phyloP scores from a whole-genome alignment of 768 basidiomycete genomes.

The Suillus ampliporus region DNA sequence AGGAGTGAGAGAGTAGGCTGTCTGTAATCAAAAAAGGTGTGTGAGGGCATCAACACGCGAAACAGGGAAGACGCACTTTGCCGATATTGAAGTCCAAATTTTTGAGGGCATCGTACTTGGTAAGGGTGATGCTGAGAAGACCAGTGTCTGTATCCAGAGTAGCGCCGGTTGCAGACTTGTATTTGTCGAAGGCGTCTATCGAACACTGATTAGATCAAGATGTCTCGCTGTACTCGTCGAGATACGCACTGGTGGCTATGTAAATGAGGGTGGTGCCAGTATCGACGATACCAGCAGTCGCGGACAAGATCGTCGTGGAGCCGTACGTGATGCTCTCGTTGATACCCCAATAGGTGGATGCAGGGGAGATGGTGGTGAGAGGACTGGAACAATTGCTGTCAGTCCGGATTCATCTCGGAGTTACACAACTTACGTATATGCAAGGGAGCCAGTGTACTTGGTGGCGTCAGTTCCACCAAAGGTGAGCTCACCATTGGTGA shows the following conservation, averaged over 20 bases:
- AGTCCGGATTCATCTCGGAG: background rate
- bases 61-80: background rate
- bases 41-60: background rate
- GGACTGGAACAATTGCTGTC: slow-evolving; percentile 36
- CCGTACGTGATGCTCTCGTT: slow-evolving; percentile 62
- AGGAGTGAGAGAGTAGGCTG: slow-evolving; percentile 45
- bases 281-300: slow-evolving; percentile 63
- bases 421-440: slow-evolving; percentile 44
- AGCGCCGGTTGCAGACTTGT: slow-evolving; percentile 52
- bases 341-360: slow-evolving; percentile 62
- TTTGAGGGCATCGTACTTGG: slow-evolving; percentile 13
- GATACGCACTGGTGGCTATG: slow-evolving; percentile 45
- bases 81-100: slow-evolving; percentile 17
- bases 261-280: slow-evolving; percentile 63
- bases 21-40: slow-evolving; percentile 19
- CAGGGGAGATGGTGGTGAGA: slow-evolving; percentile 51
- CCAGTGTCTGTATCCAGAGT: slow-evolving; percentile 24
- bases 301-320: slow-evolving; percentile 47
- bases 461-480: slow-evolving; percentile 47
- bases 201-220: slow-evolving; percentile 5
- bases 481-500: slow-evolving; percentile 56
- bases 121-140: slow-evolving; percentile 18
- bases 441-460: slow-evolving; percentile 42
- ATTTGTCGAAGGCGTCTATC: slow-evolving; percentile 47
- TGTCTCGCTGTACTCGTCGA: slow-evolving; percentile 4